Evolutionary conservation across 2,329 filamentous ascomycete species (phyloP).

Genomic region (Cladosporium sp.): DNA sequence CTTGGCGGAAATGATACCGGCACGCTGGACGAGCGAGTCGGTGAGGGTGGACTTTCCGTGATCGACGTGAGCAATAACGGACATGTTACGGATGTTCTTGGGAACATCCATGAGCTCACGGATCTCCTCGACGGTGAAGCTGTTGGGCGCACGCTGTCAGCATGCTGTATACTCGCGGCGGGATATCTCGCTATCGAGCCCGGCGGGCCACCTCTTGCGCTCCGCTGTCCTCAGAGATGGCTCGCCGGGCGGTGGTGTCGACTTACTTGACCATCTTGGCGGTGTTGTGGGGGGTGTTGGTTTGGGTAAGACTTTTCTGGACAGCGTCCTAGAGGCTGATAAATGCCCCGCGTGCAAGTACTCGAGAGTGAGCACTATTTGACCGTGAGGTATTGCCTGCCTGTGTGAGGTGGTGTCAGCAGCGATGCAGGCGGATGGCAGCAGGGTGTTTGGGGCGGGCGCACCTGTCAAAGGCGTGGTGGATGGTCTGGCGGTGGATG

Average conservation of each 20-base stretch:
- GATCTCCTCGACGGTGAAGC: constrained; percentile 96
- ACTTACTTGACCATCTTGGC: constrained; percentile 99
- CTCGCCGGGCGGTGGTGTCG: not conserved
- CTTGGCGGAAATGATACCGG: constrained; percentile 97
- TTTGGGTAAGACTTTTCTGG: constrained; percentile 22
- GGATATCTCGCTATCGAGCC: not conserved
- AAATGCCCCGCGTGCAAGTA: constrained; percentile 25
- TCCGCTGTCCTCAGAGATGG: not conserved
- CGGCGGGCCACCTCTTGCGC: not conserved
- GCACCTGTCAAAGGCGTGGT: constrained; percentile 23
- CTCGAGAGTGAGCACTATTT: constrained; percentile 18
- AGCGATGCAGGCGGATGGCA: constrained; percentile 23
- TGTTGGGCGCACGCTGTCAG: constrained; percentile 54
- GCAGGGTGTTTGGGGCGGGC: constrained; percentile 5
- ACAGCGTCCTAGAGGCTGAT: constrained; percentile 15
- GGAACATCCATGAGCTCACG: constrained; percentile 72
- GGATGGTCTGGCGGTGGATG: constrained; percentile 17
- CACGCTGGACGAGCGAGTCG: constrained; percentile 98
- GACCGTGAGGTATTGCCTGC: constrained; percentile 24
- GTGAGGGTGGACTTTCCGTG: constrained; percentile 99
- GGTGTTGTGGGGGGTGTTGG: constrained; percentile 53
- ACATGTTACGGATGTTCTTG: constrained; percentile 85
- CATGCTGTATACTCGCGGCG: constrained; percentile 12
- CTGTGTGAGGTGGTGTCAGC: constrained; percentile 37
- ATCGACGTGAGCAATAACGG: constrained; percentile 99